These are phyloP conservation scores for Ceratocystis harringtonii DNA, from an alignment of 2,329 filamentous ascomycete species.

Conservation along the genomic window DNA sequence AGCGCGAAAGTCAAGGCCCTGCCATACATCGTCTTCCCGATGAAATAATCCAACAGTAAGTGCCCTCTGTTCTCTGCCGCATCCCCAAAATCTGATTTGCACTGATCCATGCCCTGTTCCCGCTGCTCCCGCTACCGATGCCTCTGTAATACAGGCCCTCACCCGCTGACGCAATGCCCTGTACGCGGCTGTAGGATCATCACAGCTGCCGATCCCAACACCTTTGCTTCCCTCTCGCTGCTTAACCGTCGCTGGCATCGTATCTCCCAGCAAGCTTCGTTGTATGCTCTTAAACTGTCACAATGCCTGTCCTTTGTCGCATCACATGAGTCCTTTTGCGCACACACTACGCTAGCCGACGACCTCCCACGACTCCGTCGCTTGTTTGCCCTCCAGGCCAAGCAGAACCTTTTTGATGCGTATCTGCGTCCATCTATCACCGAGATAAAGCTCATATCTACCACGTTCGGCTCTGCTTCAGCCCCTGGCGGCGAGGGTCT, in stretches of 20 bases:
- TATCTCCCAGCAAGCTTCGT: conserved; percentile 46
- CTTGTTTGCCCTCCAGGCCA: conserved; percentile 54
- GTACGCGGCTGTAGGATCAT: conserved; percentile 37
- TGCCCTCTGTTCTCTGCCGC: conserved; percentile 21
- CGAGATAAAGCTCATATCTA: conserved; percentile 65
- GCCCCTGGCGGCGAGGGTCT: conserved; percentile 74
- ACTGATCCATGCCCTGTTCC: background rate
- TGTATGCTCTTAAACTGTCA: conserved; percentile 49
- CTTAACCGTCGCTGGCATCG: conserved; percentile 51
- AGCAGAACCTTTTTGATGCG: conserved; percentile 62
- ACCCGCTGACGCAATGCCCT: conserved; percentile 8
- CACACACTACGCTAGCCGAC: conserved; percentile 28
- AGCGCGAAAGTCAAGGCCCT: background rate
- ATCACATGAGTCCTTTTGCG: conserved; percentile 30
- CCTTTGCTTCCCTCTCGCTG: conserved; percentile 50
- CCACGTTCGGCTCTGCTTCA: conserved; percentile 69
- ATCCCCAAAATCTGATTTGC: background rate
- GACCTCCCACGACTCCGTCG: conserved; percentile 47
- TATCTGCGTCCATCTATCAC: conserved; percentile 57
- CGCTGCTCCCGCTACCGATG: background rate
- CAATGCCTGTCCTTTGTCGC: conserved; percentile 44
- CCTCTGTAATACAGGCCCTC: background rate
- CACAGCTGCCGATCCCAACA: conserved; percentile 42
- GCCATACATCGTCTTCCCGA: conserved; percentile 46
- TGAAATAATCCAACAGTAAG: conserved; percentile 54